Evolutionary conservation across 73 alveolate species (phyloP).

Genomic region (Paramecium sonneborni): DNA sequence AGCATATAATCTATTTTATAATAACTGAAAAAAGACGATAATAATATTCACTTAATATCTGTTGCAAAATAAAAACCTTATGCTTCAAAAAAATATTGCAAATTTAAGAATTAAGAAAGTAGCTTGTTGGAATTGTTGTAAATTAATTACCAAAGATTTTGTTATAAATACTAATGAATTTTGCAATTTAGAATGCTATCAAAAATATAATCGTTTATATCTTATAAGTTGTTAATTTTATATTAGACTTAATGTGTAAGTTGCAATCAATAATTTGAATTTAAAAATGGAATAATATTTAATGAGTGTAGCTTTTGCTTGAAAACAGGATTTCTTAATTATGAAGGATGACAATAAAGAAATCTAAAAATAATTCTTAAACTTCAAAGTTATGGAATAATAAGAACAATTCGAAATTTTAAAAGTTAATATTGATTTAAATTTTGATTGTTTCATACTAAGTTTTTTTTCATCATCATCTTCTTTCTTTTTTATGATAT

Average conservation of each 20-base stretch:
- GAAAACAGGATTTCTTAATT: not conserved
- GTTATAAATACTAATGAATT: not conserved
- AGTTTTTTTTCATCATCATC: no score
- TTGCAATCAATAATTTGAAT: not conserved
- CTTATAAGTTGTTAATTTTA: not conserved
- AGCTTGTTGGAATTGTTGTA: conserved; percentile 53
- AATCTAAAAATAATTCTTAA: not conserved
- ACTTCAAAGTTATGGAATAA: not conserved
- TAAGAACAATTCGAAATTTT: not conserved
- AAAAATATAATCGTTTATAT: not conserved
- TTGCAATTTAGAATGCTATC: not conserved
- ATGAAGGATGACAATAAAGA: conserved; percentile 29
- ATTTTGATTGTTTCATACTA: not conserved
- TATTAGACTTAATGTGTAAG: not conserved
- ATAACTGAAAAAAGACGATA: not conserved
- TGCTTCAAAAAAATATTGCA: not conserved
- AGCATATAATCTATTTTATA: not conserved
- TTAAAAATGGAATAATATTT: not conserved
- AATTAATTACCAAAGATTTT: not conserved
- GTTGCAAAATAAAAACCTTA: not conserved
- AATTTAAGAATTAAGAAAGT: not conserved
- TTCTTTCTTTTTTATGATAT: no score
- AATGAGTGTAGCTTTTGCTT: not conserved
- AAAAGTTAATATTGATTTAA: not conserved
- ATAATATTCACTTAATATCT: not conserved